Conservation (phyloP, 2,329 filamentous ascomycete species). For the Drechslera avenae region DNA sequence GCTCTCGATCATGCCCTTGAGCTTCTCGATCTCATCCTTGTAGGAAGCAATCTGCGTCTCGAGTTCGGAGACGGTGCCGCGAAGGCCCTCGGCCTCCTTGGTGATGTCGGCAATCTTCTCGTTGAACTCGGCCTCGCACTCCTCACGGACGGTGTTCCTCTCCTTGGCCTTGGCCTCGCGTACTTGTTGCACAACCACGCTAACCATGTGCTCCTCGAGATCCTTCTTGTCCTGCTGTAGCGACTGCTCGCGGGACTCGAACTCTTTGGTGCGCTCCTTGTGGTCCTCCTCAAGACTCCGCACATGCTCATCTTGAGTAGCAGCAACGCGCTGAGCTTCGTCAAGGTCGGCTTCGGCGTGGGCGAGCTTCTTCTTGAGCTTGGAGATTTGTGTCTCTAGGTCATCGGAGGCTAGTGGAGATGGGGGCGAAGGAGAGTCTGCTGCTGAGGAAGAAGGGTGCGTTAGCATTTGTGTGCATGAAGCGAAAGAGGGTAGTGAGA, state of each 20-base stretch:
- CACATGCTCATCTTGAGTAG: constrained; percentile 37
- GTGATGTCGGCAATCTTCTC: constrained; percentile 30
- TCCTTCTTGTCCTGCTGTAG: constrained; percentile 47
- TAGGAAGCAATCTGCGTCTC: constrained; percentile 35
- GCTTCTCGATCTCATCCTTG: constrained; percentile 36
- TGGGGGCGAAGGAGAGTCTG: constrained; percentile 37
- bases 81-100: constrained; percentile 24
- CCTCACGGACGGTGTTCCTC: constrained; percentile 41
- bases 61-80: constrained; percentile 27
- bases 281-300: constrained; percentile 41
- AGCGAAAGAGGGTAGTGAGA: constrained; percentile 27
- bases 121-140: constrained; percentile 42
- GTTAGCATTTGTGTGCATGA: constrained; percentile 27
- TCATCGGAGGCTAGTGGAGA: constrained; percentile 38
- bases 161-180: constrained; percentile 48
- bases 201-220: constrained; percentile 51
- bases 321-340: constrained; percentile 41
- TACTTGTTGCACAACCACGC: constrained; percentile 49
- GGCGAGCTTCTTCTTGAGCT: constrained; percentile 41
- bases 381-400: constrained; percentile 38
- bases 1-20: constrained; percentile 32
- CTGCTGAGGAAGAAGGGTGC: constrained; percentile 23
- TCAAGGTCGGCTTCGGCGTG: constrained; percentile 39
- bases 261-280: constrained; percentile 38
- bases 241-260: constrained; percentile 37